These are phyloP conservation scores for Vigna hirtella DNA, from an alignment of 306 rosid genomes.

Conservation along the genomic window DNA sequence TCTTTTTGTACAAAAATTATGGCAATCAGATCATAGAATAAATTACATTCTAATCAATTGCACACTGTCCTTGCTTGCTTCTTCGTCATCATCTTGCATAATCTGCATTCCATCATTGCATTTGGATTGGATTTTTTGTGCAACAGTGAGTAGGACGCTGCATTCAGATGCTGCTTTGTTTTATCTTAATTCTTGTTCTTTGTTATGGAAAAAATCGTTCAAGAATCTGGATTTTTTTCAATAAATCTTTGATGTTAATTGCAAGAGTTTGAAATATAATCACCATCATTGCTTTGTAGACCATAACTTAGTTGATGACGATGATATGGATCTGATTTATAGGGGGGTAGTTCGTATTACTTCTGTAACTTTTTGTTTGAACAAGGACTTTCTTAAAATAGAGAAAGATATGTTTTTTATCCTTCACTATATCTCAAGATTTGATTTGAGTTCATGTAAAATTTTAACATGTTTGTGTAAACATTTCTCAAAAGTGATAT, in stretches of 20 bases:
- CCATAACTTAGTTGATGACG: neutral
- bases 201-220: neutral
- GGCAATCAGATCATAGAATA: slow-evolving; percentile 43
- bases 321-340: neutral
- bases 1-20: slow-evolving; percentile 52
- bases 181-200: neutral
- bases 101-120: slow-evolving; percentile 2
- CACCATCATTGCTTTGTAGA: neutral
- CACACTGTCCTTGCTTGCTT: neutral
- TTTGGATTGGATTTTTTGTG: slow-evolving; percentile 6
- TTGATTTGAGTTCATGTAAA: neutral
- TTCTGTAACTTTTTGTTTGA: neutral
- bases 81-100: neutral
- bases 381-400: neutral
- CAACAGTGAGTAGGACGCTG: neutral
- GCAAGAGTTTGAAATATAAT: neutral
- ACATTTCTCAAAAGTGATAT: neutral
- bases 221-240: neutral
- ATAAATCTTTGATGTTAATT: slow-evolving; percentile 6
- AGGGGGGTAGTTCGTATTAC: neutral
- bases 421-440: neutral
- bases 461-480: neutral
- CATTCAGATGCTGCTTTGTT: neutral
- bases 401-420: neutral
- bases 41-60: slow-evolving; percentile 9